Base-by-base conservation (phyloP, 768 basidiomycete genomes). In the Pleurotus ostreatus region DNA sequence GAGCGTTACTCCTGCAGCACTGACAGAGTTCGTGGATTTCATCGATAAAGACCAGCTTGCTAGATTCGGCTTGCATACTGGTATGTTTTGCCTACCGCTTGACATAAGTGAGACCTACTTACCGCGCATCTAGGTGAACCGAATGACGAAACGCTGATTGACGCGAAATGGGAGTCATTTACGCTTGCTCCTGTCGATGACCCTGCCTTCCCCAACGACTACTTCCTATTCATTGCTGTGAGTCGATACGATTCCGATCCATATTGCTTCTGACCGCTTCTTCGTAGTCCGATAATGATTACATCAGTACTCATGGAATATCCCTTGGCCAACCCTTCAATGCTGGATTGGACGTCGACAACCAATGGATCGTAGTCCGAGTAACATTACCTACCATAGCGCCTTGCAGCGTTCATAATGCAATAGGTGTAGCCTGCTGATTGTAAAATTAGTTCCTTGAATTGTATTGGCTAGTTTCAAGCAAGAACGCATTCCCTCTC, bases 111-210 rank as follows among this genome's bases (percentile, higher is more conserved):
- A 38, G n/a, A 7, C 48, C 20, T 49, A 20, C 30, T 22, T 5
- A 22, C 25, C 23, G 44, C 23, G 23, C 40, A 37, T 59, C 22
- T 49, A 84, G 82, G 75, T 54, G 68, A 74, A 30, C 79, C 78
- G 3, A 67, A 74, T 54, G 78, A 85, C 58, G 58, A 71, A 34
- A 80, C 77, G 0, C 72, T 85, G n/a, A 78, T 88, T 48, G 77
- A 78, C 58, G 78, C 77, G 0, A 88, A 88, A 68, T 88, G 85
- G 84, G 86, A 88, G 62, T 82, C 80, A 1, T 71, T 85, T 12
- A 80, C 83, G 6, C 70, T 88, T 5, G 84, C 80, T 2, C 78
- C 85, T 0, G 76, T 76, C 16, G 64, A 73, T 9, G 83, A 84
- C 58, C 66, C 73, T 1, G 66, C 60, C 1, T 77, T 70, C 66